These are phyloP conservation scores for Aegilops umbellulata DNA, from an alignment of 176 grass and related monocot genomes.

Conservation along the genomic window DNA sequence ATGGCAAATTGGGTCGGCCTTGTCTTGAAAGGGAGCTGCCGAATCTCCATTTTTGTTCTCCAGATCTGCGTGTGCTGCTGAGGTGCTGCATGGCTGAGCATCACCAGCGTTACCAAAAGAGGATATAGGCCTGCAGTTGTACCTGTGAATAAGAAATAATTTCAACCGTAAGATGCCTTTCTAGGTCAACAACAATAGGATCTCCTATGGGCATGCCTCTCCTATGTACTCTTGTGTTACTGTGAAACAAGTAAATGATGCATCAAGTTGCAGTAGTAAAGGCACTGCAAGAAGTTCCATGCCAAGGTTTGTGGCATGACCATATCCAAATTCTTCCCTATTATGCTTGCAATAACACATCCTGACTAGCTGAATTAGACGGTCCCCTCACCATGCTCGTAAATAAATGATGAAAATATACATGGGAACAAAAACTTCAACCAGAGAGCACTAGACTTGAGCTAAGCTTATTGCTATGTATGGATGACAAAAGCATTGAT, in stretches of 20 bases:
- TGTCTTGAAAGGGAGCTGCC: slow-evolving; percentile 42
- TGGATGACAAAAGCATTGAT: background rate
- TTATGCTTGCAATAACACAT: slow-evolving; percentile 5
- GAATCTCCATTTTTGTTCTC: slow-evolving; percentile 36
- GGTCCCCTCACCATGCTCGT: background rate
- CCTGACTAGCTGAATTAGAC: background rate
- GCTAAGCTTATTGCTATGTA: background rate
- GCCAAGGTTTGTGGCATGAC: no score
- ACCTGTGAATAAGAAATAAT: slow-evolving; percentile 47
- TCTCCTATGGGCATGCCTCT: slow-evolving; percentile 1
- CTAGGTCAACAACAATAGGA: background rate
- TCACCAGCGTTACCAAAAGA: slow-evolving; percentile 27
- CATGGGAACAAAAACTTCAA: background rate
- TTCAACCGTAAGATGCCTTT: slow-evolving; percentile 17
- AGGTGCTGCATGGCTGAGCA: slow-evolving; percentile 42
- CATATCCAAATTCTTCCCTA: background rate
- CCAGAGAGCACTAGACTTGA: background rate
- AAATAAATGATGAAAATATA: slow-evolving; percentile 15
- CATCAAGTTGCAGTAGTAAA: no score
- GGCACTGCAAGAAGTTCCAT: no score
- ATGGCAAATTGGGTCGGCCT: slow-evolving; percentile 17
- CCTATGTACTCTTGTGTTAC: slow-evolving; percentile 6
- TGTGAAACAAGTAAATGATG: background rate
- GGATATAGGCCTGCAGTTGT: slow-evolving; percentile 49
- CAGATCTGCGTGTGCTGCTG: slow-evolving; percentile 32